phyloP scores from a whole-genome alignment of 345 rosid genomes.

The Eucalyptus leucophloia region DNA sequence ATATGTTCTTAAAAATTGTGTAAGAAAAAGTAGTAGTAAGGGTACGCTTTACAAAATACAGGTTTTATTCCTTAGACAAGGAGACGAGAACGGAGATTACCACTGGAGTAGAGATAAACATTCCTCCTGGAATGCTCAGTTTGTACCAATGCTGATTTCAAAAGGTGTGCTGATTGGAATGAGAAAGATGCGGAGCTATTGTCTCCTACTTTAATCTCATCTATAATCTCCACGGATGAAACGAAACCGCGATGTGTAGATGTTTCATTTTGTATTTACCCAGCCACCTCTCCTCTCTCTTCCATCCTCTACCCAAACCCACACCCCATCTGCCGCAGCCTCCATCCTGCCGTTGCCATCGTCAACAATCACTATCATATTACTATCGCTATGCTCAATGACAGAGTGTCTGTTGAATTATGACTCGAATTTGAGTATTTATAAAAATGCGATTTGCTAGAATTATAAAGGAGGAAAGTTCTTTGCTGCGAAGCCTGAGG shows the following conservation, averaged over 20 bases:
- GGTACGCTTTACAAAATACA: neutral
- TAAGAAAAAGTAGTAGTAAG: neutral
- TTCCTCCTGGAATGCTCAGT: neutral
- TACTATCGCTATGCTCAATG: too few relatives aligned
- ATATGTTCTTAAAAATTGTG: neutral
- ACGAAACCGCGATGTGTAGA: neutral
- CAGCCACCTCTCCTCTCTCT: too few relatives aligned
- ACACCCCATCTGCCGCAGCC: too few relatives aligned
- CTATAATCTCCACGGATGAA: neutral
- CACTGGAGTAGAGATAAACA: neutral
- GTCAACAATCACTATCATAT: too few relatives aligned
- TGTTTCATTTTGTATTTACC: neutral
- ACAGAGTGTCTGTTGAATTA: too few relatives aligned
- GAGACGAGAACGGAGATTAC: neutral
- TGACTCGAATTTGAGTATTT: too few relatives aligned
- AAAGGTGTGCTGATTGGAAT: neutral
- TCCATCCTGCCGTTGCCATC: neutral
- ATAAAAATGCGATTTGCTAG: too few relatives aligned
- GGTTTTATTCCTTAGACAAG: neutral
- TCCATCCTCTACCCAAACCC: too few relatives aligned
- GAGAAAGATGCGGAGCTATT: neutral
- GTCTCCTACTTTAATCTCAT: neutral
- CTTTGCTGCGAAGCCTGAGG: too few relatives aligned
- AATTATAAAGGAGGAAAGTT: too few relatives aligned
- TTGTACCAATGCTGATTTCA: neutral